Evolutionary conservation across 371 early-diverging fungal species (phyloP).

Genomic region (Circinella minor): DNA sequence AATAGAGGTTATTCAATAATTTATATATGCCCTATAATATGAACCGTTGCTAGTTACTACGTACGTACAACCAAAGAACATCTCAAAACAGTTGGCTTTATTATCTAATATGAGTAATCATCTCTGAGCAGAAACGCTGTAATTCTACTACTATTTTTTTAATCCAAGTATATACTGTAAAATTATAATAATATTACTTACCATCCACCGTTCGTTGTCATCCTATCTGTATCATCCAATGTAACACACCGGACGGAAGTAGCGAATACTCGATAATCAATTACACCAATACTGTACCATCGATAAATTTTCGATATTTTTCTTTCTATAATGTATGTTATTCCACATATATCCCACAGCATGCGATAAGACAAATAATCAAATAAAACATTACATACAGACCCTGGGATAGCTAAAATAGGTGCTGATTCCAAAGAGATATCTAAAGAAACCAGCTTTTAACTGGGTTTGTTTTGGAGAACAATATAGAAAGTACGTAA

Average conservation of each 20-base stretch:
- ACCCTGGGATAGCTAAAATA: conserved; percentile 73
- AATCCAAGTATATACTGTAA: no score
- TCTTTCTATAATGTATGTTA: no score
- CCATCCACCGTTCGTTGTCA: conserved; percentile 39
- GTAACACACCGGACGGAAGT: conserved; percentile 43
- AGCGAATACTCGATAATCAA: conserved; percentile 40
- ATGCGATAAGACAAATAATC: conserved; percentile 73
- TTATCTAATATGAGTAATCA: no score
- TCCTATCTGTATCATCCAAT: conserved; percentile 40
- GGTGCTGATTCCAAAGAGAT: conserved; percentile 74
- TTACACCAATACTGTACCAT: conserved; percentile 39
- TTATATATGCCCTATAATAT: conserved; percentile 73
- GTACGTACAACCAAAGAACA: conserved; percentile 83
- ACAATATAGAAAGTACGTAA: no score
- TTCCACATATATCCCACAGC: no score
- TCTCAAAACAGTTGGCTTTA: conserved; percentile 75
- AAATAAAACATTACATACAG: conserved; percentile 67
- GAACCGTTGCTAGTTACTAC: conserved; percentile 74
- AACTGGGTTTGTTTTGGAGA: conserved; percentile 3
- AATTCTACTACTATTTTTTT: no score
- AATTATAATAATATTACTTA: background rate
- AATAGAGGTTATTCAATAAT: conserved; percentile 72
- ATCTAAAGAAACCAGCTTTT: conserved; percentile 69
- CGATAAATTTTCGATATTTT: no score
- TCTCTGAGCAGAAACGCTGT: no score